Conservation (phyloP, 2,329 filamentous ascomycete genomes). For the Lasiodiplodia citricola region DNA sequence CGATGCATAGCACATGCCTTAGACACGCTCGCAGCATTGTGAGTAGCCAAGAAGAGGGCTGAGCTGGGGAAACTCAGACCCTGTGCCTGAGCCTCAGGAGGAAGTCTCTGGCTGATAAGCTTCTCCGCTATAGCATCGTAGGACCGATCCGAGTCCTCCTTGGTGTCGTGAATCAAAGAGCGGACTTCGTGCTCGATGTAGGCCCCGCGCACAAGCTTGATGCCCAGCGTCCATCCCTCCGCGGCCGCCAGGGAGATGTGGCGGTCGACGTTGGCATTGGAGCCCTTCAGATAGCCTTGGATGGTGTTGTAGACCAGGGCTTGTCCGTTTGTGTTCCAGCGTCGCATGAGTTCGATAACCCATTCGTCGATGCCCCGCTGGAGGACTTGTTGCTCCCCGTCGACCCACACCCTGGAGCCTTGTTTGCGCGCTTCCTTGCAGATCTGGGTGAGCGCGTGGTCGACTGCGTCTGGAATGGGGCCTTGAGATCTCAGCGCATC, state of each 20-base stretch:
- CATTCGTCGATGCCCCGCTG: slow-evolving; percentile 66
- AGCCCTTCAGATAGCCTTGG: slow-evolving; percentile 62
- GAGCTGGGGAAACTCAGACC: slow-evolving; percentile 48
- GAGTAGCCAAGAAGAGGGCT: slow-evolving; percentile 76
- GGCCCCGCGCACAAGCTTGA: slow-evolving; percentile 64
- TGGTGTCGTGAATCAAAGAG: slow-evolving; percentile 58
- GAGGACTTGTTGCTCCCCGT: slow-evolving; percentile 81
- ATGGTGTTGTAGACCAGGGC: slow-evolving; percentile 77
- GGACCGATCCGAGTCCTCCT: slow-evolving; percentile 60
- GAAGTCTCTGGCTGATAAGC: slow-evolving; percentile 52
- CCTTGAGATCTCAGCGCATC: slow-evolving; percentile 67
- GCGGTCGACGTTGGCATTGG: slow-evolving; percentile 45
- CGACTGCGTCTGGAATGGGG: slow-evolving; percentile 71
- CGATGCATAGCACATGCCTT: slow-evolving; percentile 45
- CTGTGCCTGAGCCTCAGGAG: slow-evolving; percentile 44
- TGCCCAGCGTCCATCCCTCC: slow-evolving; percentile 58
- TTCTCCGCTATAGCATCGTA: slow-evolving; percentile 73
- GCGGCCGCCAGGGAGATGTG: slow-evolving; percentile 55
- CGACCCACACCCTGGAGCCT: slow-evolving; percentile 75
- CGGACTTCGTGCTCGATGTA: slow-evolving; percentile 60
- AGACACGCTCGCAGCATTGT: slow-evolving; percentile 77
- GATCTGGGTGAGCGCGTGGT: slow-evolving; percentile 68
- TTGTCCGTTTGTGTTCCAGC: slow-evolving; percentile 66
- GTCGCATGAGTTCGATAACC: slow-evolving; percentile 59
- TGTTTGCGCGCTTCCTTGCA: slow-evolving; percentile 70